Evolutionary conservation across 1,284 basidiomycete species (phyloP), one percentile per base, ranked within the genome.

Genomic region (Apiotrichum gracile): DNA sequence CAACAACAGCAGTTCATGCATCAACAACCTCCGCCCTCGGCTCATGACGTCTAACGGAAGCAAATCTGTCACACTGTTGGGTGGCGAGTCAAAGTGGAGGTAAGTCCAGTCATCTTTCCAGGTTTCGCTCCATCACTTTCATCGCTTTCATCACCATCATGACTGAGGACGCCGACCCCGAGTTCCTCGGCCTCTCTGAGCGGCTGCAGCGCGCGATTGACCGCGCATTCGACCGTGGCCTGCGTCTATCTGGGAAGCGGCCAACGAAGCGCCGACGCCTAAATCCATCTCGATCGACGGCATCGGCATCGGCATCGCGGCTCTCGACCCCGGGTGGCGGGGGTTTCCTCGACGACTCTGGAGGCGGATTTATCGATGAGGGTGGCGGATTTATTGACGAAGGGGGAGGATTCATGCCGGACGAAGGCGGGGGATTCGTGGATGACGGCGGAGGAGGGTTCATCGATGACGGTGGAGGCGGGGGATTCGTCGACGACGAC

Each of bases 151-250:
- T 5, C 37, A 27, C 42, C 14, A 31, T 19, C 24, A 47, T 31
- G 21, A 16, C 31, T 17, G 34, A 39, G 10, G 64, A 67, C 35
- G 64, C 54, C 5, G 74, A 76, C 51, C 64, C 70, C n/a, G 74
- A 76, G 13, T 76, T 67, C 41, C 61, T 68, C 13, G 70, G 69
- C 16, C 60, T 76, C 0, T 61, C 67, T 1, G 49, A 35, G 1
- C 49, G 58, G 10, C 66, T 70, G 49, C 51, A 62, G 21, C 54
- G 60, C 12, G 45, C 57, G 3, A 62, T 76, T n/a, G 73, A 76
- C 50, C 52, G 54, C 22, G 72, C 68, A 0, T 76, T 73, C 52
- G 55, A 67, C 5, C 59, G 66, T 27, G 74, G 62, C 9, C 24
- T 69, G 9, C 47, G 54, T 13, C 17, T 21, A 4, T 24, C 26